These are phyloP conservation scores for Saccharomycopsis sp. DNA, from an alignment of 805 yeast species.

Conservation along the genomic window DNA sequence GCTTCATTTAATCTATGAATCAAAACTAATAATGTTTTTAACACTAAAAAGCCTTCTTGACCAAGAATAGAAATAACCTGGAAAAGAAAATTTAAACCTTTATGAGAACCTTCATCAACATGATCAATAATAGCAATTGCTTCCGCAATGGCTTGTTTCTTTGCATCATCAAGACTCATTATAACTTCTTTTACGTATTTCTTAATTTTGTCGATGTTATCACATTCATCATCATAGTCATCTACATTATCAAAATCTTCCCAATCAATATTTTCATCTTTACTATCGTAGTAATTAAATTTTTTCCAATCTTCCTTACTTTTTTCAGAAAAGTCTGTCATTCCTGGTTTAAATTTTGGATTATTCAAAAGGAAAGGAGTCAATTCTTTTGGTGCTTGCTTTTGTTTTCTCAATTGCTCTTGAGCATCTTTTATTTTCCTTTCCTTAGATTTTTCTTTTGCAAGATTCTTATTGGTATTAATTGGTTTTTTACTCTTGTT, in stretches of 20 bases:
- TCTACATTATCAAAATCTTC: constrained; percentile 6
- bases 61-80: constrained; percentile 4
- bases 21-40: constrained; percentile 5
- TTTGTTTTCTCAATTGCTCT: too few relatives aligned
- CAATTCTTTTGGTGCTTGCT: too few relatives aligned
- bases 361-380: too few relatives aligned
- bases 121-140: constrained; percentile 5
- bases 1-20: constrained; percentile 8
- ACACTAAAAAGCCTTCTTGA: constrained; percentile 4
- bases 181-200: constrained; percentile 1
- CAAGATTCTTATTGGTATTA: constrained; percentile 6
- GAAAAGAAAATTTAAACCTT: constrained; percentile 5
- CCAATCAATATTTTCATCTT: constrained; percentile 13
- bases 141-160: constrained; percentile 5
- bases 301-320: constrained; percentile 13
- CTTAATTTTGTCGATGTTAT: constrained; percentile 7
- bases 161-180: constrained; percentile 1
- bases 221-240: constrained; percentile 12
- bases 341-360: too few relatives aligned
- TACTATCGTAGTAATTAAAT: constrained; percentile 9
- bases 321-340: not conserved
- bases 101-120: constrained; percentile 11
- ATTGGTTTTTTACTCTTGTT: not conserved
- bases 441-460: constrained; percentile 2
- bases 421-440: too few relatives aligned